These are phyloP conservation scores for Ganoderma meredithae DNA, from an alignment of 1,284 basidiomycete species.

Conservation along the genomic window DNA sequence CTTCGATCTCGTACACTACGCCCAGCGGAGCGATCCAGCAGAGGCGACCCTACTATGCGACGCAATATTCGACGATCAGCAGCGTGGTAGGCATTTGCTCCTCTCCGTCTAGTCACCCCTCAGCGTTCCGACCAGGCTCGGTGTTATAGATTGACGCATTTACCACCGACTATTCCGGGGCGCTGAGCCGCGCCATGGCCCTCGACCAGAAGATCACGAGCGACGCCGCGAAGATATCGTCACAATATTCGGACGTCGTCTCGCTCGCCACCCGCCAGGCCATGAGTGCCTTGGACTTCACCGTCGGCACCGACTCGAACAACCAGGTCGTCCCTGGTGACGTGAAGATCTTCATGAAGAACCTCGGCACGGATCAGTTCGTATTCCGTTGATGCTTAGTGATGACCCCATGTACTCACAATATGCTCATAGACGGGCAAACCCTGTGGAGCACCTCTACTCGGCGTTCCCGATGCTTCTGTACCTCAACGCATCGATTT, in stretches of 20 bases:
- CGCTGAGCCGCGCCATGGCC: constrained; percentile 30
- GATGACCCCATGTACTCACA: background rate
- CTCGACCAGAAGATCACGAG: constrained; percentile 38
- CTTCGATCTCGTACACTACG: constrained; percentile 32
- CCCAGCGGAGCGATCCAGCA: constrained; percentile 31
- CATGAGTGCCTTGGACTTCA: constrained; percentile 49
- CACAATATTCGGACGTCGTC: constrained; percentile 49
- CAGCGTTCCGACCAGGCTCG: background rate
- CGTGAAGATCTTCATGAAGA: constrained; percentile 56
- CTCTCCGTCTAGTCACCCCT: background rate
- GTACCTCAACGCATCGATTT: constrained; percentile 53
- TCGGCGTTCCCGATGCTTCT: constrained; percentile 55
- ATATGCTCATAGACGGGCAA: constrained; percentile 37
- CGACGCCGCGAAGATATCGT: constrained; percentile 34
- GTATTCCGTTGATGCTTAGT: background rate
- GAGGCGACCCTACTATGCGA: constrained; percentile 38
- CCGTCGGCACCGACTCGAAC: constrained; percentile 39
- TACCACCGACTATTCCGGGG: constrained; percentile 35
- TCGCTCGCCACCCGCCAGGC: constrained; percentile 51
- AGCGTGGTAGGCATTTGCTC: constrained; percentile 30
- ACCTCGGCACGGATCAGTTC: constrained; percentile 26
- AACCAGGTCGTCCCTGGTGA: constrained; percentile 48
- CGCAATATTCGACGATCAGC: constrained; percentile 29
- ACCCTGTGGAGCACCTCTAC: constrained; percentile 58
- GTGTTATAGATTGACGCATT: constrained; percentile 37